Conservation (phyloP, 345 rosid species). For the Anastatica hierochuntica region DNA sequence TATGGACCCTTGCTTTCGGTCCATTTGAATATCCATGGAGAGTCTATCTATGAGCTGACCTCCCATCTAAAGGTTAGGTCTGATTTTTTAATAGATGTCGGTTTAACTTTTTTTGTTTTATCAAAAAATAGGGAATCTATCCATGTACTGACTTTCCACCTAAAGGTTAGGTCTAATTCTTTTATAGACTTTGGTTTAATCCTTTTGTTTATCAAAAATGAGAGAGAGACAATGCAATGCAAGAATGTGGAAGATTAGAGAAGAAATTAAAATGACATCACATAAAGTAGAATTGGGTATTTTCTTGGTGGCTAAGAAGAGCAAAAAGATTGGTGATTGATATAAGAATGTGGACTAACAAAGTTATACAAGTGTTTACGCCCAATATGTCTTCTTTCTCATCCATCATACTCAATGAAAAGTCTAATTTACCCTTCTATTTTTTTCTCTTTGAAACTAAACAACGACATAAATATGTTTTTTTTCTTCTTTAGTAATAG, state of each 20-base stretch:
- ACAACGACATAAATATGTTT: background rate
- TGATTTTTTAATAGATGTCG: too few species aligned
- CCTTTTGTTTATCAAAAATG: too few species aligned
- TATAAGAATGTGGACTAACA: constrained; percentile 5
- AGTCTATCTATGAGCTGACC: too few species aligned
- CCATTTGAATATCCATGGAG: too few species aligned
- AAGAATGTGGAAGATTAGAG: constrained; percentile 18
- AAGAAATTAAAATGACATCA: constrained; percentile 3
- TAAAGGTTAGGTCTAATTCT: too few species aligned
- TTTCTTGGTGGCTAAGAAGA: constrained; percentile 29
- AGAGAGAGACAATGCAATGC: constrained; percentile 3
- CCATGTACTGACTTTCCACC: too few species aligned
- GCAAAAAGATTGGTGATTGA: constrained; percentile 22
- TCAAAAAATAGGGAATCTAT: too few species aligned
- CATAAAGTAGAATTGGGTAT: constrained; percentile 15
- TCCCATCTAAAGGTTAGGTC: too few species aligned
- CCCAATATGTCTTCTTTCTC: constrained; percentile 7
- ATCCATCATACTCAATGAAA: background rate
- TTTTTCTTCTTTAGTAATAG: constrained; percentile 7
- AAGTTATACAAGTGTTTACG: constrained; percentile 2
- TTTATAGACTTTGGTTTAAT: too few species aligned
- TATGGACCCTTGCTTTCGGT: too few species aligned
- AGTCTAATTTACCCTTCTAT: constrained; percentile 6
- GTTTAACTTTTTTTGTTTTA: too few species aligned
- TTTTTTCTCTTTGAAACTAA: background rate